Evolutionary conservation across 176 grass and related monocot genomes (phyloP).

Genomic region (Chrysopogon serrulatus): DNA sequence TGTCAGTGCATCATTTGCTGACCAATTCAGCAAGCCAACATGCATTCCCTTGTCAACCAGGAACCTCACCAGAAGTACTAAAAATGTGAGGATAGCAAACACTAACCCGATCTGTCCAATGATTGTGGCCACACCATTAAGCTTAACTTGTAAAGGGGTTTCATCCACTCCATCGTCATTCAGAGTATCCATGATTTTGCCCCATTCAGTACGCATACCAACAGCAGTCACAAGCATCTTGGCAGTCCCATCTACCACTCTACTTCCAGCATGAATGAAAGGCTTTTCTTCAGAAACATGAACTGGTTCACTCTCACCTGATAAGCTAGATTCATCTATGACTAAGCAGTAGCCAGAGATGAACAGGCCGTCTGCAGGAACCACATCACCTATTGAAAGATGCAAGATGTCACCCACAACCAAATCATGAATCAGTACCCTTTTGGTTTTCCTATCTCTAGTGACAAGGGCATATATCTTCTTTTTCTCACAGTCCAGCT

Average conservation of each 20-base stretch:
- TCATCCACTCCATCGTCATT: constrained; percentile 69
- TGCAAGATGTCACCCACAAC: constrained; percentile 90
- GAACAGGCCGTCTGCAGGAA: constrained; percentile 87
- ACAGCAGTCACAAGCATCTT: constrained; percentile 80
- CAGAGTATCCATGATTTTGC: constrained; percentile 71
- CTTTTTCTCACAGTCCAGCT: constrained; percentile 81
- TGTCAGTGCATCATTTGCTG: constrained; percentile 55
- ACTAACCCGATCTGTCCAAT: constrained; percentile 80
- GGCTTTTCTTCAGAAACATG: constrained; percentile 59
- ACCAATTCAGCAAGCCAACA: constrained; percentile 59
- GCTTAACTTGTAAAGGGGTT: constrained; percentile 94
- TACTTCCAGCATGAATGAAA: constrained; percentile 78
- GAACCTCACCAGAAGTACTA: constrained; percentile 63
- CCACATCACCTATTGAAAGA: constrained; percentile 79
- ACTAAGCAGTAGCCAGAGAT: constrained; percentile 70
- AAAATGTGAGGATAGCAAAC: constrained; percentile 78
- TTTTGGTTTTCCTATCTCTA: constrained; percentile 59
- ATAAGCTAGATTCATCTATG: constrained; percentile 86
- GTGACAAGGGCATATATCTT: constrained; percentile 72
- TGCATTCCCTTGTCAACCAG: constrained; percentile 47
- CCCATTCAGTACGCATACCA: constrained; percentile 88
- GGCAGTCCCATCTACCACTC: constrained; percentile 74
- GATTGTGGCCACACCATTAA: constrained; percentile 78
- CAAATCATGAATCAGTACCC: constrained; percentile 68
- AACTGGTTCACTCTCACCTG: constrained; percentile 77